phyloP scores from a whole-genome alignment of 1,284 basidiomycete species.

The Trametes sp. region DNA sequence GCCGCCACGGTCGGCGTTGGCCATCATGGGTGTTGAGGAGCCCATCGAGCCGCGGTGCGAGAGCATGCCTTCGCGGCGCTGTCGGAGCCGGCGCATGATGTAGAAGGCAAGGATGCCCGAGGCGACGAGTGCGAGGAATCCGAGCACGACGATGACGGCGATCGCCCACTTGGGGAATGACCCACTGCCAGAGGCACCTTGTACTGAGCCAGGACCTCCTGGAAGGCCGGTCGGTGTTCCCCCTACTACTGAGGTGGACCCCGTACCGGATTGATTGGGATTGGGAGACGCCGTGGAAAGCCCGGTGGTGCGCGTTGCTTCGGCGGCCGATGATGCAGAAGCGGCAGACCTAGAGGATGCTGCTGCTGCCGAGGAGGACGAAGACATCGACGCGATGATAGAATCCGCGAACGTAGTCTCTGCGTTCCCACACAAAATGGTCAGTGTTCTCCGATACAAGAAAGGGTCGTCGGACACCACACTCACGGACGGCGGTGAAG shows the following conservation, averaged over 20 bases:
- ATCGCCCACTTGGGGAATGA: constrained; percentile 88
- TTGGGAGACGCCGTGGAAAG: background rate
- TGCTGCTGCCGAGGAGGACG: constrained; percentile 47
- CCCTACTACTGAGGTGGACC: too few species aligned
- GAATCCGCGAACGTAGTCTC: constrained; percentile 79
- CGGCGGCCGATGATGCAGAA: constrained; percentile 42
- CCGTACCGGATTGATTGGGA: too few species aligned
- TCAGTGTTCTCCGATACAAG: background rate
- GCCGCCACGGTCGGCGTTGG: constrained; percentile 50
- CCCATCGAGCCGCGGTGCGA: constrained; percentile 77
- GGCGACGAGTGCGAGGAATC: constrained; percentile 79
- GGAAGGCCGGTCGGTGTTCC: background rate
- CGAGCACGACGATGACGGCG: constrained; percentile 83
- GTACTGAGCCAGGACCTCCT: constrained; percentile 50
- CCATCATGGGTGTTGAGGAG: constrained; percentile 83
- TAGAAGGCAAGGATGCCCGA: constrained; percentile 72
- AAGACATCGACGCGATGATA: constrained; percentile 60
- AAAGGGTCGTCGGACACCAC: background rate
- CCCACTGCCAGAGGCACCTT: constrained; percentile 46
- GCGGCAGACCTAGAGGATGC: constrained; percentile 45
- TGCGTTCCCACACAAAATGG: constrained; percentile 37
- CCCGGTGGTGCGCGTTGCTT: constrained; percentile 26
- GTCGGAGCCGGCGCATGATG: constrained; percentile 70
- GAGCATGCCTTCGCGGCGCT: constrained; percentile 53
- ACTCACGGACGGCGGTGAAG: constrained; percentile 81